Evolutionary conservation across 75 land plant genomes (phyloP).

Genomic region (Sequoiadendron giganteum): DNA sequence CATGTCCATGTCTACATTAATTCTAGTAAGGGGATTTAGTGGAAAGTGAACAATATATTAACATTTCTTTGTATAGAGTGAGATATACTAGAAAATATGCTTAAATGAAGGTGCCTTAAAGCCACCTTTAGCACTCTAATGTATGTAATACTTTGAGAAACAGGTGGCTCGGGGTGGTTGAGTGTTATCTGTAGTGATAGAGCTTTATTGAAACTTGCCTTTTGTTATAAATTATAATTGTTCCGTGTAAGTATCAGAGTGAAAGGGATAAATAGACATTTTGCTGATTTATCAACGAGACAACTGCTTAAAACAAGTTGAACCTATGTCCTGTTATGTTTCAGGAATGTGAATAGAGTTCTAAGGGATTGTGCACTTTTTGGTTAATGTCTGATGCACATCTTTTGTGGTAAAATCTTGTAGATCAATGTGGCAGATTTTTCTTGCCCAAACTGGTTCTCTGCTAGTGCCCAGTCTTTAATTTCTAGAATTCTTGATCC

Average conservation of each 20-base stretch:
- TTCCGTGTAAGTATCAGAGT: neutral
- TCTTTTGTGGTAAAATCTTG: conserved; percentile 12
- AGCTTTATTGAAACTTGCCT: neutral
- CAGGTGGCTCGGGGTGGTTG: neutral
- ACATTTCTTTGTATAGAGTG: neutral
- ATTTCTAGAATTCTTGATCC: conserved; percentile 85
- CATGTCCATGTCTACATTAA: neutral
- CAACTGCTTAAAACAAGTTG: too few relatives aligned
- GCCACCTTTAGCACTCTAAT: neutral
- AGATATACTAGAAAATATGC: neutral
- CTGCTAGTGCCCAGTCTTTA: conserved; percentile 67
- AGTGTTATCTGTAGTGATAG: neutral
- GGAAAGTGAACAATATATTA: neutral
- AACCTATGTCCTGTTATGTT: neutral
- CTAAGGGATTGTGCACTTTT: neutral
- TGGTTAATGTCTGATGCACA: neutral
- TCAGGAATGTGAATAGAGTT: neutral
- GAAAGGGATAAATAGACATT: neutral
- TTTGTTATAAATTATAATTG: neutral
- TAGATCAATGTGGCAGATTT: conserved; percentile 91
- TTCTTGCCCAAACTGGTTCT: conserved; percentile 94
- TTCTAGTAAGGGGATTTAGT: neutral
- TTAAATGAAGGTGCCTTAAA: neutral
- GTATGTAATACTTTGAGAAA: neutral
- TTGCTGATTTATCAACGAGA: neutral